A percentile compares a stretch with the other conserved stretches of the same genome.
Evolutionary conservation across 2,329 filamentous ascomycete species (phyloP).

Genomic region (Drechslerella dactyloides): DNA sequence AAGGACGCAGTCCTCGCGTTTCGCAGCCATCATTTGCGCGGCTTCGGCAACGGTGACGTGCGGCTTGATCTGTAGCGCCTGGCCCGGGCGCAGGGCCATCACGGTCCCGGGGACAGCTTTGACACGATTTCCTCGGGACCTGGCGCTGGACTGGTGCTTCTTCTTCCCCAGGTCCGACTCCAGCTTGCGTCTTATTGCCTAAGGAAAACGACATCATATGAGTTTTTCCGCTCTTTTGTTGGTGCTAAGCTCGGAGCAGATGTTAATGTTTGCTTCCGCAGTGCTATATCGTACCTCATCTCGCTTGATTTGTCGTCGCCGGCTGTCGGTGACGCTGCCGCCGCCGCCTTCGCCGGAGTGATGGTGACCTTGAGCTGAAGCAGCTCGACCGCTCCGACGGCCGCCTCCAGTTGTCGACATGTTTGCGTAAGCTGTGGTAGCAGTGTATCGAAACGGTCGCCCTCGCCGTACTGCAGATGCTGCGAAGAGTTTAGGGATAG

Average conservation of each 20-base stretch:
- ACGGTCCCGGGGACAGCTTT: constrained; percentile 91
- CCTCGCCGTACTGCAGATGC: not conserved
- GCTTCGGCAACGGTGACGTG: constrained; percentile 92
- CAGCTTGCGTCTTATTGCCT: constrained; percentile 97
- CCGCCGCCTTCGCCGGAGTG: constrained; percentile 59
- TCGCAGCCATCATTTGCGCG: constrained; percentile 97
- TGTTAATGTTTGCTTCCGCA: not conserved
- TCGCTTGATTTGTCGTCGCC: constrained; percentile 94
- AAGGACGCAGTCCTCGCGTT: constrained; percentile 95
- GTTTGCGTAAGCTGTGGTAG: constrained; percentile 18
- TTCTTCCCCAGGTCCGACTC: constrained; percentile 98
- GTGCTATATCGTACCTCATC: constrained; percentile 78
- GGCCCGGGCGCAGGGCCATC: constrained; percentile 90
- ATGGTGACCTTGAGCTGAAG: constrained; percentile 44
- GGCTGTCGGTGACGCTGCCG: constrained; percentile 85
- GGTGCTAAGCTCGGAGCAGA: constrained; percentile 2
- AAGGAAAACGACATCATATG: constrained; percentile 51
- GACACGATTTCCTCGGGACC: constrained; percentile 76
- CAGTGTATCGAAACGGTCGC: constrained; percentile 8
- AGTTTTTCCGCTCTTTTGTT: constrained; percentile 17
- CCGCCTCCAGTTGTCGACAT: constrained; percentile 43
- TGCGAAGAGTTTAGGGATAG: constrained; percentile 28
- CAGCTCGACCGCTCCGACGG: constrained; percentile 21
- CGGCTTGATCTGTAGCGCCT: constrained; percentile 96
- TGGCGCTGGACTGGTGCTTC: constrained; percentile 74